These are phyloP conservation scores for Rhizopus sp. DNA, from an alignment of 371 early-diverging fungal species.

Conservation along the genomic window DNA sequence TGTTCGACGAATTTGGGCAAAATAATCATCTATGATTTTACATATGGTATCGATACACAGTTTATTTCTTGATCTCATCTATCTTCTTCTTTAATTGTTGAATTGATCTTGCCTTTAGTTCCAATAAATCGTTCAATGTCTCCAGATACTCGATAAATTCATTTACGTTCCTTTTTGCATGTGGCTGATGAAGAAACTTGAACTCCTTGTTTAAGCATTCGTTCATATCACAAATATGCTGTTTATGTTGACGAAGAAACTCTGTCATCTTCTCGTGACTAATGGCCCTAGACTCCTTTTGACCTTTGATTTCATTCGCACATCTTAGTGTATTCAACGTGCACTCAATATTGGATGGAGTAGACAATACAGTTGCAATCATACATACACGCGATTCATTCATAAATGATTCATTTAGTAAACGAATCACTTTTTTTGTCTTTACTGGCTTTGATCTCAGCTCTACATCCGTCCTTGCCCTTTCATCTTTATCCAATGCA, in stretches of 20 bases:
- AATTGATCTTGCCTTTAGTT: too few species aligned
- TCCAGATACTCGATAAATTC: too few species aligned
- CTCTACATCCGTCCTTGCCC: too few species aligned
- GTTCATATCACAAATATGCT: too few species aligned
- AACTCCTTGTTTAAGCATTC: too few species aligned
- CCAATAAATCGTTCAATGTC: too few species aligned
- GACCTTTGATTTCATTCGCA: conserved; percentile 45
- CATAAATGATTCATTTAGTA: conserved; percentile 95
- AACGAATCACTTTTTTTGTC: conserved; percentile 96
- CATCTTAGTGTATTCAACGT: conserved; percentile 98
- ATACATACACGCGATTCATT: conserved; percentile 98
- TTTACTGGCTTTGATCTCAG: conserved; percentile 93
- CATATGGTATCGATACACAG: conserved; percentile 64
- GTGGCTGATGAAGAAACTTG: too few species aligned
- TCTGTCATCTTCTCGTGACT: too few species aligned
- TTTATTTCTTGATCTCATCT: conserved; percentile 31
- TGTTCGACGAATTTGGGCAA: conserved; percentile 80
- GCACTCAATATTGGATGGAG: conserved; percentile 91
- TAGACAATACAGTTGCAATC: conserved; percentile 97
- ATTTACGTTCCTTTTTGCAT: too few species aligned
- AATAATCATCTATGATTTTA: conserved; percentile 83
- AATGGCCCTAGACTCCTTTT: too few species aligned
- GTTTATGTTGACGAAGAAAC: too few species aligned
- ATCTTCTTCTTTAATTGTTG: too few species aligned
- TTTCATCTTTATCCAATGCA: conserved; percentile 89